Evolutionary conservation across 2,329 filamentous ascomycete genomes (phyloP), one percentile per base, ranked within the genome.

Genomic region (Aspergillus puulaauensis): DNA sequence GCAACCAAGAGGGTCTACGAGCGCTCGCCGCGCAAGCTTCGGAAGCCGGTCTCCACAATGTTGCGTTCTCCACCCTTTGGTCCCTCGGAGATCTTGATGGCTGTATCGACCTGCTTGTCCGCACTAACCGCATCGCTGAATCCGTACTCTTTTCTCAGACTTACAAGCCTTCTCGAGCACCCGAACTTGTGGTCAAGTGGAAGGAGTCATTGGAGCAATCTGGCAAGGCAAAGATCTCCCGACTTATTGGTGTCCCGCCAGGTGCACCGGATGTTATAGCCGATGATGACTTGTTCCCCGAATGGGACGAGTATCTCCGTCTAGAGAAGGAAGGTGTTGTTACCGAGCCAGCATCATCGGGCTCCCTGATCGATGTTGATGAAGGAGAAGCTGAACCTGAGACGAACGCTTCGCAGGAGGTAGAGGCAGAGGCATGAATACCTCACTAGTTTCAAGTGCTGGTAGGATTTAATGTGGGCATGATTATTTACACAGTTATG

Each of bases 61-160:
- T 99, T 40, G 91, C 92, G 1, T 99, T 99, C 74, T 91, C 90
- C 31, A 90, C 89, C 71, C 84, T 91, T 64, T 98, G 93, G 93
- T 86, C 95, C 56, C 78, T 96, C 2, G 90, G 88, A 17, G 91
- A 98, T 68, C 79, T 96, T 0, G 85, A 91, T 27, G 89, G 84
- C 19, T 97, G 93, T 70, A 86, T 93, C 21, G 86, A 91, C 56
- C 83, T 96, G 6, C 84, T 99, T 11, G 82, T 86, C 48, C 86
- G 88, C 73, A 97, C 93, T 0, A 88, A 88, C 64, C 85, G 95
- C 46, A 78, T 87, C 37, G 88, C 93, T 0, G 95, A 99, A 76
- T 90, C 95, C 0, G 92, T 92, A 0, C 82, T 99, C 27, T 96
- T 98, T 73, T 86, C 91, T 4, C 93, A 98, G 77, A 99, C 93